Evolutionary conservation across 331 rosid genomes (phyloP), one percentile per base, ranked within the genome.

Genomic region (Dryas integrifolia): DNA sequence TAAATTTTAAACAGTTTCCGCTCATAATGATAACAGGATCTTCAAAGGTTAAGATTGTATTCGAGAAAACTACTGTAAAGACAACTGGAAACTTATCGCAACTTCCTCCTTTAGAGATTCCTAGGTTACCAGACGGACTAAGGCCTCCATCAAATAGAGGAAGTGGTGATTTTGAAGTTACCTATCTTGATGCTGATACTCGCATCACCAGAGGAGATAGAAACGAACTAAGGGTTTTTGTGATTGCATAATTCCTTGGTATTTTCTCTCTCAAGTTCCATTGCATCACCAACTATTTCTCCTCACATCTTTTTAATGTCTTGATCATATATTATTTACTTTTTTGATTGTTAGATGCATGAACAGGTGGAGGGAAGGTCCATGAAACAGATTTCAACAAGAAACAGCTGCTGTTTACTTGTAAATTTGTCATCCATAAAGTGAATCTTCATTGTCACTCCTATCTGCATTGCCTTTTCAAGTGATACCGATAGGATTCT

Each of bases 191-290:
- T 50, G 14, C 72, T 0, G 90, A 85, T 55, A 91, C 85, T 48
- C 92, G 98, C 51, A 40, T 94, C 76, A 94, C 97, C 16, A 80
- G 96, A 79, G 97, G 98, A 80, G 97, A 94, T 49, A 86, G 87
- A 89, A 83, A 80, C 47, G 98, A 94, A 87, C 92, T 94, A 53
- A 86, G 98, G 82, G 92, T 94, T 65, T 94, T 94, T 82, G 98
- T 94, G 68, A 74, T 89, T 65, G 72, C 98, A 49, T 94, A 82
- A 84, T 73, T 40, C 53, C 77, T 58, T 60, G 79, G 39, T 69
- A 68, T 7, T 70, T 71, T 72, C 53, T 41, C 44, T 62, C 41
- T 66, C 41, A 57, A 47, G 30, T 41, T 39, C 40, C 57, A 7
- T 24, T 57, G 51, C 41, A 67, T 47, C 55, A 11, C 50, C 66